Percentiles rank a stretch among this genome's conserved stretches.
phyloP scores from a whole-genome alignment of 2,329 filamentous ascomycete genomes.

The Aspergillus sp. region DNA sequence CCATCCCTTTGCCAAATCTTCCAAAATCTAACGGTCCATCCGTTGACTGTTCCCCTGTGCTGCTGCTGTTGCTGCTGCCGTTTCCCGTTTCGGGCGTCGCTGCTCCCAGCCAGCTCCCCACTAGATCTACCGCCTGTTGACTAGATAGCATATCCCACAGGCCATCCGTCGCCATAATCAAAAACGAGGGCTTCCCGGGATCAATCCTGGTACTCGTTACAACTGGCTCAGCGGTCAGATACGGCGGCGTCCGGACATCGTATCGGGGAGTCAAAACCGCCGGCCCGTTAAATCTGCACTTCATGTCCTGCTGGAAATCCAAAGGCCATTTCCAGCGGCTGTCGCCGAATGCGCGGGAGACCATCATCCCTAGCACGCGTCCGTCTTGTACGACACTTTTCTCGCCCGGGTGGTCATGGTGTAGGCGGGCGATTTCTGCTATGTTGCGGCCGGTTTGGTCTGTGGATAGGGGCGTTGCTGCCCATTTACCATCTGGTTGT shows the following conservation, averaged over 20 bases:
- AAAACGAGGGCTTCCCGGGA: slow-evolving; percentile 44
- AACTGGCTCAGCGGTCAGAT: slow-evolving; percentile 59
- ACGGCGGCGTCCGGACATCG: slow-evolving; percentile 48
- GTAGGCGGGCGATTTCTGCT: slow-evolving; percentile 49
- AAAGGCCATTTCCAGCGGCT: slow-evolving; percentile 59
- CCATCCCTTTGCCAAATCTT: slow-evolving; percentile 10
- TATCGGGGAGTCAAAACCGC: slow-evolving; percentile 36
- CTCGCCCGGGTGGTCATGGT: slow-evolving; percentile 55
- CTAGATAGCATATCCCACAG: slow-evolving; percentile 56
- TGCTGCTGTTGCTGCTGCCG: slow-evolving; percentile 3
- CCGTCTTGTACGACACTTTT: slow-evolving; percentile 50
- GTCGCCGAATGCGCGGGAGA: slow-evolving; percentile 62
- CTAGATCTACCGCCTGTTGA: slow-evolving; percentile 50
- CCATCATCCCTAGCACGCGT: slow-evolving; percentile 52
- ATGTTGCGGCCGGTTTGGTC: slow-evolving; percentile 60
- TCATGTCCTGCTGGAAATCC: slow-evolving; percentile 38
- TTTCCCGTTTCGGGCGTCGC: slow-evolving; percentile 6
- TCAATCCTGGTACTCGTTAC: slow-evolving; percentile 50
- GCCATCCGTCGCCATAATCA: slow-evolving; percentile 60
- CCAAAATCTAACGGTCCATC: slow-evolving; percentile 16
- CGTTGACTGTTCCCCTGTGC: slow-evolving; percentile 12
- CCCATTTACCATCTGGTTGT: slow-evolving; percentile 39
- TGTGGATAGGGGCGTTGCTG: slow-evolving; percentile 47
- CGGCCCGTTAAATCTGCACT: slow-evolving; percentile 27
- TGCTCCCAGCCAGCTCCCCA: slow-evolving; percentile 46